These are phyloP conservation scores for Hippophae tibetana DNA, from an alignment of 306 rosid species.

Conservation along the genomic window DNA sequence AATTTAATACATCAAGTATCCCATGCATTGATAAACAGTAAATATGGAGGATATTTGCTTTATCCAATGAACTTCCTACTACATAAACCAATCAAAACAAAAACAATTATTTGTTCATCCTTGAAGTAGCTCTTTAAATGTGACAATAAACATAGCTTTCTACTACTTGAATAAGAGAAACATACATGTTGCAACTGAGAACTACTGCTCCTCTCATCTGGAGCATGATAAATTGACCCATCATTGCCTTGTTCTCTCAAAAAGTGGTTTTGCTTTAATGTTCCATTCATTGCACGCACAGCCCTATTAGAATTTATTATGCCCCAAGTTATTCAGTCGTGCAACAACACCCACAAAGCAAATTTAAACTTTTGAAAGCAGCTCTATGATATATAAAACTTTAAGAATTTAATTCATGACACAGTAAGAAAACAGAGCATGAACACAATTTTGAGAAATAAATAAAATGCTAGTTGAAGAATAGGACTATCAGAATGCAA, in stretches of 20 bases:
- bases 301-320: conserved; percentile 50
- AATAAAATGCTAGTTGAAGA: not conserved
- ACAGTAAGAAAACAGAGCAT: no score
- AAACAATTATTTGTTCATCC: not conserved
- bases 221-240: conserved; percentile 45
- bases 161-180: conserved; percentile 10
- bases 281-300: conserved; percentile 96
- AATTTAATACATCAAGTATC: conserved; percentile 26
- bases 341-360: not conserved
- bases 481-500: not conserved
- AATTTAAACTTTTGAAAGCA: not conserved
- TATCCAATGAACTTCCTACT: not conserved
- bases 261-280: conserved; percentile 87
- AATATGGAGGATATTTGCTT: conserved; percentile 4
- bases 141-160: not conserved
- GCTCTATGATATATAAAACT: not conserved
- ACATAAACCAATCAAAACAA: not conserved
- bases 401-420: not conserved
- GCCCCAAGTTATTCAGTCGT: conserved; percentile 19
- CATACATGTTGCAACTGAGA: conserved; percentile 41
- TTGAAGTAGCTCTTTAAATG: not conserved
- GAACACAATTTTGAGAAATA: no score
- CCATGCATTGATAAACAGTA: conserved; percentile 14
- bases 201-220: conserved; percentile 30
- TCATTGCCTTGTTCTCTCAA: conserved; percentile 59